phyloP scores from a whole-genome alignment of 23 red algal species.

The Agarophyton chilense region DNA sequence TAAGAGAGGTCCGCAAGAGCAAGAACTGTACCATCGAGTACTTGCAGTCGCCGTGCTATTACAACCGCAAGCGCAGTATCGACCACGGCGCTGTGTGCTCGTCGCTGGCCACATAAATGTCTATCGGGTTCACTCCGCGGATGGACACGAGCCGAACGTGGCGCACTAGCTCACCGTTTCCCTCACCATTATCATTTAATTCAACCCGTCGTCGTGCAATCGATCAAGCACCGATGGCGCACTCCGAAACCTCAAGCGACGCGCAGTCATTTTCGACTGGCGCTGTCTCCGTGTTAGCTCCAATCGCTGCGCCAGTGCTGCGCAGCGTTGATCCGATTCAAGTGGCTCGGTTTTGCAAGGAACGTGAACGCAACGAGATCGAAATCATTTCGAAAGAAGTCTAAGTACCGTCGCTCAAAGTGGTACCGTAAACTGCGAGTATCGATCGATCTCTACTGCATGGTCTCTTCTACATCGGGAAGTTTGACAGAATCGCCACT shows the following conservation, averaged over 20 bases:
- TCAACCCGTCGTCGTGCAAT: neutral
- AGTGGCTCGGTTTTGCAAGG: slow-evolving; percentile 22
- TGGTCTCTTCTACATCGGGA: neutral
- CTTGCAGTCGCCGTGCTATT: too few species aligned
- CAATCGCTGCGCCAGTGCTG: neutral
- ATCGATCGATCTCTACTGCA: slow-evolving; percentile 6
- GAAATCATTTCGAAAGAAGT: neutral
- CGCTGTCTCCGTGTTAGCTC: too few species aligned
- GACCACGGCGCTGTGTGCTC: too few species aligned
- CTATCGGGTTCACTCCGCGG: slow-evolving; percentile 22
- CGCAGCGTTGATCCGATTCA: too few species aligned
- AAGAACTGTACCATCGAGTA: too few species aligned
- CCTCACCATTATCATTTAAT: too few species aligned
- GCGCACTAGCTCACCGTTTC: neutral
- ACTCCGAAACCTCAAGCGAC: too few species aligned
- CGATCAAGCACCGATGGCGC: too few species aligned
- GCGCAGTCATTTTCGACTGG: too few species aligned
- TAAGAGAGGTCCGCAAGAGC: too few species aligned
- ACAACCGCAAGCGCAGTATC: too few species aligned
- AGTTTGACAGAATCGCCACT: neutral
- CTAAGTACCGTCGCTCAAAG: neutral
- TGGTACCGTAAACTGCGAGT: slow-evolving; percentile 14
- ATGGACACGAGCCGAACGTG: slow-evolving; percentile 43
- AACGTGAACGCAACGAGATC: slow-evolving; percentile 25
- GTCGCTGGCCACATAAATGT: slow-evolving; percentile 62